Evolutionary conservation across 768 basidiomycete genomes (phyloP), one percentile per base, ranked within the genome.

Genomic region (Paxillus involutus): DNA sequence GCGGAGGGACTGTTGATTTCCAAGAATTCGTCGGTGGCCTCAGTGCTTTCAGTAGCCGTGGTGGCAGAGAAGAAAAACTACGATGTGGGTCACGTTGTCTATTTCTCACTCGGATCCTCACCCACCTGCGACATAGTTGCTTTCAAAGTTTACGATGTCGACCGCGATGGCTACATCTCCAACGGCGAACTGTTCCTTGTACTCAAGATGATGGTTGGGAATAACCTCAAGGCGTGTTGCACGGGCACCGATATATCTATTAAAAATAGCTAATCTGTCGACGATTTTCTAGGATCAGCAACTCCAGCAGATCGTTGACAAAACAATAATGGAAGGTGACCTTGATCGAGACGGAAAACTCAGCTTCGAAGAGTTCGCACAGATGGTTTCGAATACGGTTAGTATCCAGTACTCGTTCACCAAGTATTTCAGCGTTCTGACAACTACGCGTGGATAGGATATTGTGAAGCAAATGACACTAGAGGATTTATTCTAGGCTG

Each of bases 131-230:
- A 56, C n/a, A 39, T 24, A 99, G 97, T 99, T 66, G 97, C 97
- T 24, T 99, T 99, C 85, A 98, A 98, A 70, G 97, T 99, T 47
- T 99, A 99, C 63, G 97, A 99, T 68, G 92, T 99, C 68, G 97
- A 99, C 70, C 82, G 97, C 48, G 97, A 99, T 66, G 94, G 94
- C 8, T 99, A 73, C 74, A 99, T 99, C 70, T 97, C 94, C 12
- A 99, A 99, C 66, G 97, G 97, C 52, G 97, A 99, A 73, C 83
- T 99, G 30, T 99, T 98, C 77, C 77, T 99, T 44, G 97, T 99
- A 37, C 77, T 99, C 59, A 99, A 99, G 81, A 98, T 98, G 93
- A 99, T 99, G 97, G 97, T 98, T 47, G 97, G 97, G 33, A 98
- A 90, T 72, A 99, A 99, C 73, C 77, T 99, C 64, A 99, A 99